Conservation (phyloP, 2,329 filamentous ascomycete genomes). For the Torrubiella hemipterigena region DNA sequence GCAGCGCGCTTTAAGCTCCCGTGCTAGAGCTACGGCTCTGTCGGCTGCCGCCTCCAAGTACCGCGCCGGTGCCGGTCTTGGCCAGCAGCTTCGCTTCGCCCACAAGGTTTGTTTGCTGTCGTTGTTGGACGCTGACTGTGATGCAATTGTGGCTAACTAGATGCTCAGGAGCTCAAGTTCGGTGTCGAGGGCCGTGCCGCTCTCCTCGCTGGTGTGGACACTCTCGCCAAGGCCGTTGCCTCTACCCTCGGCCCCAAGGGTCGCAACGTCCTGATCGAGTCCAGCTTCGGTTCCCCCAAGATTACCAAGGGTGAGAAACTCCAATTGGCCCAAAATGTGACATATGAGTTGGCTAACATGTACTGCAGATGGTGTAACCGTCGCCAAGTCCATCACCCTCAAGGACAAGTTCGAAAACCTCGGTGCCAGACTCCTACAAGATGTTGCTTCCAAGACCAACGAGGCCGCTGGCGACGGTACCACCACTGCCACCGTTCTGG, state of each 20-base stretch:
- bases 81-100: slow-evolving; percentile 89
- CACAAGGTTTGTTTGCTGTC: slow-evolving; percentile 64
- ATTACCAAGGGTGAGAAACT: slow-evolving; percentile 96
- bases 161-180: slow-evolving; percentile 81
- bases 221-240: slow-evolving; percentile 87
- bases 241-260: slow-evolving; percentile 97
- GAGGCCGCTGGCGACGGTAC: slow-evolving; percentile 98
- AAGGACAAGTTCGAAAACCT: slow-evolving; percentile 99
- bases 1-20: slow-evolving; percentile 88
- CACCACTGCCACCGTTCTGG: slow-evolving; percentile 93
- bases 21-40: slow-evolving; percentile 68
- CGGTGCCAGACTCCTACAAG: slow-evolving; percentile 88
- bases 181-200: slow-evolving; percentile 86
- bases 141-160: slow-evolving; percentile 7
- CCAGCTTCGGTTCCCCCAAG: slow-evolving; percentile 96
- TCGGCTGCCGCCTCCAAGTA: slow-evolving; percentile 55
- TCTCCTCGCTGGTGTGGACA: slow-evolving; percentile 89
- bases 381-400: slow-evolving; percentile 78
- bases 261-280: slow-evolving; percentile 96
- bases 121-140: not conserved
- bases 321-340: too few species aligned
- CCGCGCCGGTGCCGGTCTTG: slow-evolving; percentile 51
- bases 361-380: slow-evolving; percentile 66
- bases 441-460: slow-evolving; percentile 99
- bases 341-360: slow-evolving; percentile 1